These are phyloP conservation scores for Saturnispora mendoncae DNA, from an alignment of 805 yeast genomes.

Conservation along the genomic window DNA sequence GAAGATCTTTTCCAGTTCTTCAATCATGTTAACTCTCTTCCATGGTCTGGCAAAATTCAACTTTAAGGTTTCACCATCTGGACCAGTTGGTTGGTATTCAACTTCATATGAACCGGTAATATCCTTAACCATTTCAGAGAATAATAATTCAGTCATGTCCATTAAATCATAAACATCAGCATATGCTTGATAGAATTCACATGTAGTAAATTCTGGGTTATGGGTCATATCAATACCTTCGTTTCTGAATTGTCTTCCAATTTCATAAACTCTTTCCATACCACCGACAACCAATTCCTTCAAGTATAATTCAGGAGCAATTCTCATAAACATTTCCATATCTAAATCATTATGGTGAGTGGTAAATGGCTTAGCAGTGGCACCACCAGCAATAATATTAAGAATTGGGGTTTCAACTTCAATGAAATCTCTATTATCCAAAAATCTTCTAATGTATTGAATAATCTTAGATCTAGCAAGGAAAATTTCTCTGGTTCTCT, in stretches of 20 bases:
- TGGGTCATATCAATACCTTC: conserved; percentile 99
- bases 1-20: conserved; percentile 80
- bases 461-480: conserved; percentile 84
- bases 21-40: conserved; percentile 98
- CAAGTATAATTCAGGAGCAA: conserved; percentile 95
- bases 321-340: conserved; percentile 95
- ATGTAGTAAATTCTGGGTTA: conserved; percentile 97
- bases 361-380: conserved; percentile 95
- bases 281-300: conserved; percentile 98
- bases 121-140: conserved; percentile 95
- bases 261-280: conserved; percentile 95
- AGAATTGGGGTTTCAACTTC: conserved; percentile 99
- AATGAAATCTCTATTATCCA: conserved; percentile 76
- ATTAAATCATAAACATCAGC: conserved; percentile 95
- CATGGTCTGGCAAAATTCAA: conserved; percentile 93
- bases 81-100: conserved; percentile 89
- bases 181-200: conserved; percentile 97
- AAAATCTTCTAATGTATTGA: conserved; percentile 76
- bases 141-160: conserved; percentile 87
- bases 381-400: conserved; percentile 99
- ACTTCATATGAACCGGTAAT: conserved; percentile 85
- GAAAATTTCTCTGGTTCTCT: conserved; percentile 76
- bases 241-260: conserved; percentile 97
- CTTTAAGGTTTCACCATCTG: conserved; percentile 68
- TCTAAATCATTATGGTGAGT: conserved; percentile 96